Conservation (phyloP, 2,329 filamentous ascomycete species). For the Colletotrichum higginsianum region DNA sequence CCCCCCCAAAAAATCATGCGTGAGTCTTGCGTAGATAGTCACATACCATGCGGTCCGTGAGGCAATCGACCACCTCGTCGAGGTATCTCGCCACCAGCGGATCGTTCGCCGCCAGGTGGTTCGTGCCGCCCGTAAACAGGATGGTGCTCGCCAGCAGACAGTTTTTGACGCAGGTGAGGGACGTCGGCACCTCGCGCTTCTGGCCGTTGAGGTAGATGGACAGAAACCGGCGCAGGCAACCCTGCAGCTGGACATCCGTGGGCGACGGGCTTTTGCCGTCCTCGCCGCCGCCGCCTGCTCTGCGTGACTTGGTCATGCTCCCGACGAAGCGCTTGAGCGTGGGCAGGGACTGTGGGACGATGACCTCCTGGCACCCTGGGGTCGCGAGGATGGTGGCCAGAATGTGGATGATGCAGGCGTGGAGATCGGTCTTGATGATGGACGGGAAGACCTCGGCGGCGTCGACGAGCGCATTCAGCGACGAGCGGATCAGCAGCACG, state of each 20-base stretch:
- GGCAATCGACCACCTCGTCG: slow-evolving; percentile 86
- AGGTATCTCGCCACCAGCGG: slow-evolving; percentile 82
- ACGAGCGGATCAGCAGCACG: slow-evolving; percentile 82
- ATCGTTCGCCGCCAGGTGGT: slow-evolving; percentile 81
- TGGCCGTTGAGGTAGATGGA: slow-evolving; percentile 84
- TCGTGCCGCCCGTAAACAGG: slow-evolving; percentile 85
- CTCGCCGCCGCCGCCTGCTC: slow-evolving; percentile 46
- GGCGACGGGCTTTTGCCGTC: slow-evolving; percentile 58
- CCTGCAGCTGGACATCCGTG: slow-evolving; percentile 80
- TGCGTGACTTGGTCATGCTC: slow-evolving; percentile 73
- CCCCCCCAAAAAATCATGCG: too few species aligned
- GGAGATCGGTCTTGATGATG: slow-evolving; percentile 95
- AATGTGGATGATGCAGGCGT: slow-evolving; percentile 97
- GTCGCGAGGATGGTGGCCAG: slow-evolving; percentile 94
- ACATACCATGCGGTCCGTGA: slow-evolving; percentile 83
- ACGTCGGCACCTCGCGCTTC: slow-evolving; percentile 80
- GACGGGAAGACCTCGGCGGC: slow-evolving; percentile 95
- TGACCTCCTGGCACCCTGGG: slow-evolving; percentile 86
- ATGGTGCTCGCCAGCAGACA: slow-evolving; percentile 90
- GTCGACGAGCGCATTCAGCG: slow-evolving; percentile 90
- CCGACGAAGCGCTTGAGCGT: slow-evolving; percentile 93
- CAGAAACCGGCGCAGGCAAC: slow-evolving; percentile 86
- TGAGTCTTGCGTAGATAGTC: not conserved
- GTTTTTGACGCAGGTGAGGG: slow-evolving; percentile 92
- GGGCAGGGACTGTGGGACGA: slow-evolving; percentile 90